Evolutionary conservation across 2,329 filamentous ascomycete species (phyloP).

Genomic region (Leptographium wingfieldii): DNA sequence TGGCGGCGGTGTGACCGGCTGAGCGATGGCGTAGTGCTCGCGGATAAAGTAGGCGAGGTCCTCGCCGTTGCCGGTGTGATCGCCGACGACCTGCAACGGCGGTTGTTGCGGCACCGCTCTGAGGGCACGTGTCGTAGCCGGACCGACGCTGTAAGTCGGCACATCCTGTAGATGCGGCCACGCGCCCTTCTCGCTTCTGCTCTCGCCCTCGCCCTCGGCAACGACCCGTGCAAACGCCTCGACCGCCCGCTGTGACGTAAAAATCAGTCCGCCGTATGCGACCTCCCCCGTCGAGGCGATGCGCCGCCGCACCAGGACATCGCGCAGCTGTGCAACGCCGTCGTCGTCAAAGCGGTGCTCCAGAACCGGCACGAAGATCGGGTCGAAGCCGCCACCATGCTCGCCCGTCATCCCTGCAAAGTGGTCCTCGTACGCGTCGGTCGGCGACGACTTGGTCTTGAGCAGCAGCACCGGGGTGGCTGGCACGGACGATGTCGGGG

Average conservation of each 20-base stretch:
- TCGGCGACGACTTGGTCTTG: conserved; percentile 63
- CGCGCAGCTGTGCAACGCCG: conserved; percentile 40
- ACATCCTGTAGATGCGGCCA: conserved; percentile 46
- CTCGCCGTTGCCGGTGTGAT: conserved; percentile 76
- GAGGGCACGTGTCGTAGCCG: conserved; percentile 67
- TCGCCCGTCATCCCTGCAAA: conserved; percentile 33
- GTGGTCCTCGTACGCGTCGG: conserved; percentile 59
- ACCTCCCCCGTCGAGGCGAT: conserved; percentile 24
- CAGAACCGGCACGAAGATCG: conserved; percentile 64
- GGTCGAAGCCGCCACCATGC: conserved; percentile 33
- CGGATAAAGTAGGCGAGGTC: conserved; percentile 67
- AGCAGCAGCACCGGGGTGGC: conserved; percentile 52
- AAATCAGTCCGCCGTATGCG: conserved; percentile 64
- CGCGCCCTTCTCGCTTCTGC: not conserved
- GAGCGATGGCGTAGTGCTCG: conserved; percentile 48
- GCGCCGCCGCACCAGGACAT: conserved; percentile 30
- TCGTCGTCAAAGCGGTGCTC: conserved; percentile 54
- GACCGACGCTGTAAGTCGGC: conserved; percentile 65
- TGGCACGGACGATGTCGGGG: not conserved
- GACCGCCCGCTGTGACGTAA: conserved; percentile 73
- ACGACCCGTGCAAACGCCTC: conserved; percentile 61
- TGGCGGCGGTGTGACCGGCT: conserved; percentile 33
- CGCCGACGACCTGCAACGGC: conserved; percentile 55
- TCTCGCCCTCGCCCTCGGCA: conserved; percentile 25
- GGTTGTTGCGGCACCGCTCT: conserved; percentile 37